These are phyloP conservation scores for Salix koriyanagi DNA, from an alignment of 345 rosid genomes.

Conservation along the genomic window DNA sequence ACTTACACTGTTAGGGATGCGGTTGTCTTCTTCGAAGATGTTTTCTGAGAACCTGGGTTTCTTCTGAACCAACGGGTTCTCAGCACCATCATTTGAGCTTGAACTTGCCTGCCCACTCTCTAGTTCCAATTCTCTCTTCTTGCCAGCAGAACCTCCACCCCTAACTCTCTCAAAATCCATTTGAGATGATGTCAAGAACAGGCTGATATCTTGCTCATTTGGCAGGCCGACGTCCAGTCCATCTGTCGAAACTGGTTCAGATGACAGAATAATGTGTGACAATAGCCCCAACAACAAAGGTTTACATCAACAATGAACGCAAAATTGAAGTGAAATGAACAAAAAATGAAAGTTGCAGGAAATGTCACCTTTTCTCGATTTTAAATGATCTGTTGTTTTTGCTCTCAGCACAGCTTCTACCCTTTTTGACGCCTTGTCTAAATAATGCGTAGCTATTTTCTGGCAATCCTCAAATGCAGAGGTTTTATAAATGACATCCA, in stretches of 20 bases:
- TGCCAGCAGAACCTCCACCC: no score
- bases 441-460: constrained; percentile 8
- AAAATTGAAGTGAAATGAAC: not conserved
- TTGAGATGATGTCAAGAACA: not conserved
- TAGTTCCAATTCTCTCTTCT: no score
- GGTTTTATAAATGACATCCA: constrained; percentile 5
- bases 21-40: no score
- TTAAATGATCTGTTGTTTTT: not conserved
- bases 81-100: no score
- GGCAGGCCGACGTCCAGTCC: not conserved
- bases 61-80: no score
- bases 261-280: not conserved
- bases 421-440: constrained; percentile 6
- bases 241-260: not conserved
- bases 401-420: constrained; percentile 4
- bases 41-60: no score
- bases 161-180: not conserved
- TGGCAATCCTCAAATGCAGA: constrained; percentile 1
- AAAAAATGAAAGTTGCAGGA: not conserved
- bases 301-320: not conserved
- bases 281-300: not conserved
- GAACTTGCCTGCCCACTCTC: no score
- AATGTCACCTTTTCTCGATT: not conserved
- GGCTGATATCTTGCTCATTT: not conserved
- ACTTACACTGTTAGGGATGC: no score